Evolutionary conservation across 2,329 filamentous ascomycete species (phyloP), one percentile per base, ranked within the genome.

Genomic region (Aciculosporium take): DNA sequence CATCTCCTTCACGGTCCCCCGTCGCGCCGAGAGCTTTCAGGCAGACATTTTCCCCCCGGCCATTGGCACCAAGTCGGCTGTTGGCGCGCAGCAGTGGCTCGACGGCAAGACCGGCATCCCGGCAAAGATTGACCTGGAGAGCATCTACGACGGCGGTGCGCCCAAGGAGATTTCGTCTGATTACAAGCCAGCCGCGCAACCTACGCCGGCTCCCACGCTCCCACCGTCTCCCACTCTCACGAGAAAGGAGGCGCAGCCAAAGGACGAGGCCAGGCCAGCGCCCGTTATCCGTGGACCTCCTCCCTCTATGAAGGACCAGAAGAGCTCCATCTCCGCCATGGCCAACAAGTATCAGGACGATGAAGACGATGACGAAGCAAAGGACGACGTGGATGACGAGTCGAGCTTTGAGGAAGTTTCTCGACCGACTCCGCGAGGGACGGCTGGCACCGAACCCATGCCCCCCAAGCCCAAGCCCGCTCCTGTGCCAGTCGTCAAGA

Each of bases 21-120:
- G 91, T 48, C 79, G 91, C 48, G 85, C 91, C 42, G 87, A 95
- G 63, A 86, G 82, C 39, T 95, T 95, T 76, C 89, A 96, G 65
- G 85, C 87, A 46, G 91, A 98, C 57, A 95, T 98, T 54, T 98
- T 85, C 62, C 91, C 89, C 32, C 89, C 91, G 9, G 81, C 87
- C 10, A 70, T 71, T 42, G 89, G 91, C 46, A 60, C 74, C 41
- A 93, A 86, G 63, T 77, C 91, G 38, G 88, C 82, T 45, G 75
- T 94, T 56, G 82, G 78, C 42, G 75, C 83, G 31, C 65, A 72
- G 35, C 88, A 96, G 51, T 98, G 88, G 88, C 71, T 94, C 40
- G 71, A 72, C 12, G 91, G 91, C 48, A 91, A 94, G 67, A 81
- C 81, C 13, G 86, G 70, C 7, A 63, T 93, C 32, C 88, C 91